phyloP scores from a whole-genome alignment of 1,284 basidiomycete species.

The Tremellales sp. region DNA sequence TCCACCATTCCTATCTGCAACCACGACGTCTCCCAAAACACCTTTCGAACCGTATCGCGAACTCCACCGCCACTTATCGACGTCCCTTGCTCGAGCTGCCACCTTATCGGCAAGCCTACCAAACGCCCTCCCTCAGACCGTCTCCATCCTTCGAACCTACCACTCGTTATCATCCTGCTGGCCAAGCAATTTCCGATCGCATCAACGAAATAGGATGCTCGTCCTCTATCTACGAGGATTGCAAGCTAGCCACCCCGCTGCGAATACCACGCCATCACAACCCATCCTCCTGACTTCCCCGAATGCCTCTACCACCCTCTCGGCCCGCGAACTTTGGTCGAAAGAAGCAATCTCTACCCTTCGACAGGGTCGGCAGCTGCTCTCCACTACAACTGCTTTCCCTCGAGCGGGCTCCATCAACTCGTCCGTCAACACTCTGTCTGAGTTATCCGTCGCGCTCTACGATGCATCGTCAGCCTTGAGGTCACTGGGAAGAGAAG shows the following conservation, averaged over 20 bases:
- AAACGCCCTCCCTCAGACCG: constrained; percentile 31
- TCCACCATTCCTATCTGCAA: constrained; percentile 27
- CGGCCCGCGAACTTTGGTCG: constrained; percentile 59
- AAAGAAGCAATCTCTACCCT: constrained; percentile 61
- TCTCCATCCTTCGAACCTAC: constrained; percentile 60
- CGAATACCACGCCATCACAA: constrained; percentile 11
- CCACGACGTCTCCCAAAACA: constrained; percentile 10
- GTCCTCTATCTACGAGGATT: constrained; percentile 69
- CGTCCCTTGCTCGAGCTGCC: constrained; percentile 40
- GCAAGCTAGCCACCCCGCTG: constrained; percentile 51
- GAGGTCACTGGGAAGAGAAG: constrained; percentile 15
- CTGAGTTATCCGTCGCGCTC: constrained; percentile 71
- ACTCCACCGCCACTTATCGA: constrained; percentile 39
- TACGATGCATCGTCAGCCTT: constrained; percentile 49
- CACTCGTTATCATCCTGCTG: constrained; percentile 64
- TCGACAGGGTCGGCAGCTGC: constrained; percentile 63
- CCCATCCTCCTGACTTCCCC: constrained; percentile 23
- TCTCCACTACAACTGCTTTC: constrained; percentile 67
- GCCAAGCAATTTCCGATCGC: constrained; percentile 68
- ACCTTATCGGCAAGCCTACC: constrained; percentile 50
- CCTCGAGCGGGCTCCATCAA: constrained; percentile 82
- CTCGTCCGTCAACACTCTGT: constrained; percentile 72
- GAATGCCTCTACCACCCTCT: constrained; percentile 19
- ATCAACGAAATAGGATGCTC: constrained; percentile 65
- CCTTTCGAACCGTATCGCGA: constrained; percentile 42